phyloP scores from a whole-genome alignment of 176 grass and related monocot genomes.

The Elaeis guineensis region DNA sequence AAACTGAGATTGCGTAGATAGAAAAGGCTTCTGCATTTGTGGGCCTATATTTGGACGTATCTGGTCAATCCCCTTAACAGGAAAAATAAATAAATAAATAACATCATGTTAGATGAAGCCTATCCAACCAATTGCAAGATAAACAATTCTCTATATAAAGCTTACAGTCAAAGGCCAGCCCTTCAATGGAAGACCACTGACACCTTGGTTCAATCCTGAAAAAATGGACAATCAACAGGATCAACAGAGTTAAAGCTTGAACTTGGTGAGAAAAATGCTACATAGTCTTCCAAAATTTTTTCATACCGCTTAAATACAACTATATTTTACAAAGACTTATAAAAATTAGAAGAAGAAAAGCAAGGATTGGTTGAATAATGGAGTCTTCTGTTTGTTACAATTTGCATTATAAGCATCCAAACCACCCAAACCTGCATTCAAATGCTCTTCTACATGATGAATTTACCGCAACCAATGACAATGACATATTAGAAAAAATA shows the following conservation, averaged over 20 bases:
- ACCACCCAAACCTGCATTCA: no score
- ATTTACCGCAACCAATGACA: no score
- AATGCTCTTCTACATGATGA: no score
- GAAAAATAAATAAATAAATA: neutral
- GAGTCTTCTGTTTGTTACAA: no score
- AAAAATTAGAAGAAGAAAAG: no score
- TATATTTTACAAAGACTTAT: no score
- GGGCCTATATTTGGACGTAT: conserved; percentile 71
- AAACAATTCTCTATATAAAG: conserved; percentile 4
- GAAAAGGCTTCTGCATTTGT: conserved; percentile 90
- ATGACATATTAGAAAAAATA: no score
- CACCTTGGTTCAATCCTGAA: conserved; percentile 90
- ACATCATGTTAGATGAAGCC: conserved; percentile 1
- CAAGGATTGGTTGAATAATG: no score
- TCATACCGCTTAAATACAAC: no score
- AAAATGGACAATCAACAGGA: conserved; percentile 9
- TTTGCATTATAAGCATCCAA: no score
- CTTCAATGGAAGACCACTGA: conserved; percentile 88
- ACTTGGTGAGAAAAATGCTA: no score
- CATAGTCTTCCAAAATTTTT: no score
- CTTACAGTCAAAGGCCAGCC: conserved; percentile 98
- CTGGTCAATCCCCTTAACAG: conserved; percentile 73
- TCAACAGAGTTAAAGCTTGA: neutral
- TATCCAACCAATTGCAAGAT: conserved; percentile 7
- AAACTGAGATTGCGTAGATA: conserved; percentile 85